These are phyloP conservation scores for Nicotiana otophora DNA, from an alignment of 257 asterid genomes.

Conservation along the genomic window DNA sequence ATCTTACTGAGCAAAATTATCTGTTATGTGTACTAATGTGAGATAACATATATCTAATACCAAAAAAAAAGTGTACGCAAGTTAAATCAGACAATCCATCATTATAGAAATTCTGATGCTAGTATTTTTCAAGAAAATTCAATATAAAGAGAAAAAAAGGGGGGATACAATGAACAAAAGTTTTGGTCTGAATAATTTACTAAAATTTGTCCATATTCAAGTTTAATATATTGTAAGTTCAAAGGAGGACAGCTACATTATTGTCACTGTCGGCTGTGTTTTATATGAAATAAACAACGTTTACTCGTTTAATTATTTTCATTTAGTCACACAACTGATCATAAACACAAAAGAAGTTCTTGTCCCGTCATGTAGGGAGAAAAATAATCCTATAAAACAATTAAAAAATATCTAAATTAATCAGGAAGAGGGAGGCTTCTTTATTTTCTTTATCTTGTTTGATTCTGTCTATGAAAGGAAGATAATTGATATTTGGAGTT, in stretches of 20 bases:
- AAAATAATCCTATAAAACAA: slow-evolving; percentile 11
- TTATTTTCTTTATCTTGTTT: slow-evolving; percentile 13
- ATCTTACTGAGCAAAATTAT: too few relatives aligned
- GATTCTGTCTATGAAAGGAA: slow-evolving; percentile 25
- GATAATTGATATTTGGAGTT: slow-evolving; percentile 32
- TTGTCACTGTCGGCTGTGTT: slow-evolving; percentile 49
- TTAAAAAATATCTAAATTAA: slow-evolving; percentile 16
- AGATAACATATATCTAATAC: too few relatives aligned
- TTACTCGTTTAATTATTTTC: slow-evolving; percentile 22
- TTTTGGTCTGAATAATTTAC: slow-evolving; percentile 20
- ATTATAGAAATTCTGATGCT: too few relatives aligned
- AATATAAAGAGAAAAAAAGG: too few relatives aligned
- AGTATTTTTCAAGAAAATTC: neutral
- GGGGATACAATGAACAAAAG: neutral
- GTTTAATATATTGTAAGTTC: slow-evolving; percentile 2
- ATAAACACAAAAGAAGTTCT: slow-evolving; percentile 8
- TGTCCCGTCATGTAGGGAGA: slow-evolving; percentile 20
- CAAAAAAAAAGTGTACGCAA: too few relatives aligned
- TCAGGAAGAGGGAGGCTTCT: slow-evolving; percentile 32
- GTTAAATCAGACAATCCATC: too few relatives aligned
- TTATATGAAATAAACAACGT: slow-evolving; percentile 15
- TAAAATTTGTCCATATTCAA: slow-evolving; percentile 26
- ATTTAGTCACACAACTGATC: slow-evolving; percentile 17
- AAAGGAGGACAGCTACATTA: slow-evolving; percentile 36
- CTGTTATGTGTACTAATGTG: too few relatives aligned